Evolutionary conservation across 2,329 filamentous ascomycete genomes (phyloP), one percentile per base, ranked within the genome.

Genomic region (Fusarium globosum): DNA sequence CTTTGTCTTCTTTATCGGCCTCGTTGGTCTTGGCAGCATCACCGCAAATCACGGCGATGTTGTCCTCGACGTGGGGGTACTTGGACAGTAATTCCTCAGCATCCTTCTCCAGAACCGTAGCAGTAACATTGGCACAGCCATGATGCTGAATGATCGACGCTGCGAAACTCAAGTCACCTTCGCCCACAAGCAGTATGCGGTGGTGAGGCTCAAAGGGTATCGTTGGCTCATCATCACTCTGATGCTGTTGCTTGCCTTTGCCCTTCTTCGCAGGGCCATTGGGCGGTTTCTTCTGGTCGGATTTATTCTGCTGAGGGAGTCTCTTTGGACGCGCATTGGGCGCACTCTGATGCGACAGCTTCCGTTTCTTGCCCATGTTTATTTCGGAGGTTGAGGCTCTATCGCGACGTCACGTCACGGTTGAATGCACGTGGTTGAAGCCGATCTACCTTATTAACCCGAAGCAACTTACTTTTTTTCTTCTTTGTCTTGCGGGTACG

Each of bases 131-230:
- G 68, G 84, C 86, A 83, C 91, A 94, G 73, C 85, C 86, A 82
- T 94, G 92, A 77, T 92, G 86, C 60, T 86, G 82, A 59, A 92
- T 86, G 5, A 96, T 86, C 4, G 90, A 91, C 35, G 88, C 87
- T 18, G 93, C 89, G 80, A 95, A 96, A 80, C 92, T 94, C 79
- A 96, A 89, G 82, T 97, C 94, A 73, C 90, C 94, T 80, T 96
- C 94, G 77, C 94, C 94, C 58, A 96, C 83, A 6, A 96, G 88
- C 12, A 96, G 89, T 71, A 96, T 94, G 76, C 88, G 84, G 74
- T 95, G 90, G 76, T 88, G 83, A 43, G 88, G 83, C 30, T 86
- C 81, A 81, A 96, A 95, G 21, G 93, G 93, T 28, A 95, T 90
- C 8, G 85, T 88, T 30, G 86, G 90, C 30, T 67, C 46, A 46